Evolutionary conservation across 306 rosid genomes (phyloP), one percentile per base, ranked within the genome.

Genomic region (Glycine tomentella): DNA sequence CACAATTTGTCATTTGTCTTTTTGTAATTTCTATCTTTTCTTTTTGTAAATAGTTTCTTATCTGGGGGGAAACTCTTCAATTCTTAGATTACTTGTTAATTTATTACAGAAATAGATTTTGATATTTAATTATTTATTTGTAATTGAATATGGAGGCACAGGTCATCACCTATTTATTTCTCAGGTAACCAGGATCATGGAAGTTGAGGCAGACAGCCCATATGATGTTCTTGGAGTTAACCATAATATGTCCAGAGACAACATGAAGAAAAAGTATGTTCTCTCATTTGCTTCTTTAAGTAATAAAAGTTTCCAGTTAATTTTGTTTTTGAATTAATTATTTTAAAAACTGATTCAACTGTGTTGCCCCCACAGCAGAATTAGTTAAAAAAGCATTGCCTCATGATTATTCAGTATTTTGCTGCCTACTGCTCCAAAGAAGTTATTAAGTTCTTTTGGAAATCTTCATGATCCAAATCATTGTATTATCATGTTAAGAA

Each of bases 141-240:
- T 45, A 68, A 81, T 81, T 84, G 56, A 76, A 49, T 62, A 20
- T 14, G 20, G 49, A 64, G 12, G 25, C 14, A 13, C 31, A 13
- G 52, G 78, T 87, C 20, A 62, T 78, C 48, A 14, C 51, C 45
- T 77, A 7, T 73, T 67, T 78, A 69, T 87, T 66, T 82, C 68
- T 78, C 90, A 95, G 97, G 97, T 95, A 59, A 86, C 97, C 75
- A 87, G 99, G 84, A 95, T 95, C 79, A 90, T 95, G 97, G 95
- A 86, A 46, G 88, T 81, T 64, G 96, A 79, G 59, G 88, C 80
- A 59, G 95, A 87, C 79, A 82, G 85, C 84, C 95, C 95, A 42
- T 95, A 92, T 79, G 99, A 93, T 83, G 81, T 95, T 80, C 77
- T 95, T 12, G 97, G 97, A 81, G 92, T 90, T 59, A 95, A 95